A percentile compares a stretch with the other conserved stretches of the same genome.
Evolutionary conservation across 495 filamentous ascomycete genomes (phyloP).

Genomic region (Penicillium turbatum): DNA sequence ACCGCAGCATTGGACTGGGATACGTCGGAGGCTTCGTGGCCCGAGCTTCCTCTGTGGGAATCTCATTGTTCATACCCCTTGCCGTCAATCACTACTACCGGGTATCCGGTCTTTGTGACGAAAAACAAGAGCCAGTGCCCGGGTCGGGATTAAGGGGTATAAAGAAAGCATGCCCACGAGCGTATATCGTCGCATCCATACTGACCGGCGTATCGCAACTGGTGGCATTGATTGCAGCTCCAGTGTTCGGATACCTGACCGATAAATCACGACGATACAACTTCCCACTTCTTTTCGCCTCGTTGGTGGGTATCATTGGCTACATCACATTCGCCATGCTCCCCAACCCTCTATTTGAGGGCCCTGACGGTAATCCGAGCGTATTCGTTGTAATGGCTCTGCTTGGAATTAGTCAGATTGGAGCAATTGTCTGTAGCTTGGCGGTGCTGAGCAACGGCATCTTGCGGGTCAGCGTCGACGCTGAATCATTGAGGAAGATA

Average conservation of each 20-base stretch:
- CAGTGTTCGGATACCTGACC: conserved; percentile 77
- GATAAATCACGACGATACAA: conserved; percentile 60
- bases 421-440: conserved; percentile 88
- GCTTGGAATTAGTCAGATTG: conserved; percentile 88
- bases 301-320: conserved; percentile 66
- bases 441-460: conserved; percentile 79
- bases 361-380: conserved; percentile 51
- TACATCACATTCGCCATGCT: conserved; percentile 70
- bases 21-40: conserved; percentile 96
- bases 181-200: conserved; percentile 79
- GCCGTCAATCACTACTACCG: conserved; percentile 89
- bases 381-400: conserved; percentile 75
- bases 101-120: conserved; percentile 69
- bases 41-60: conserved; percentile 90
- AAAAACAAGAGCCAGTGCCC: conserved; percentile 49
- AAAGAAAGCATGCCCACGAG: conserved; percentile 73
- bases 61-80: conserved; percentile 89
- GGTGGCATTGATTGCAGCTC: conserved; percentile 76
- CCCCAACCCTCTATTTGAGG: conserved; percentile 62
- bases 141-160: conserved; percentile 55
- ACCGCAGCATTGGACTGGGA: conserved; percentile 73
- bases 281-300: conserved; percentile 66
- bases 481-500: conserved; percentile 29
- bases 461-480: conserved; percentile 41
- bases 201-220: conserved; percentile 87